Conservation (phyloP, 2,329 filamentous ascomycete species). For the Neofusicoccum parvum region DNA sequence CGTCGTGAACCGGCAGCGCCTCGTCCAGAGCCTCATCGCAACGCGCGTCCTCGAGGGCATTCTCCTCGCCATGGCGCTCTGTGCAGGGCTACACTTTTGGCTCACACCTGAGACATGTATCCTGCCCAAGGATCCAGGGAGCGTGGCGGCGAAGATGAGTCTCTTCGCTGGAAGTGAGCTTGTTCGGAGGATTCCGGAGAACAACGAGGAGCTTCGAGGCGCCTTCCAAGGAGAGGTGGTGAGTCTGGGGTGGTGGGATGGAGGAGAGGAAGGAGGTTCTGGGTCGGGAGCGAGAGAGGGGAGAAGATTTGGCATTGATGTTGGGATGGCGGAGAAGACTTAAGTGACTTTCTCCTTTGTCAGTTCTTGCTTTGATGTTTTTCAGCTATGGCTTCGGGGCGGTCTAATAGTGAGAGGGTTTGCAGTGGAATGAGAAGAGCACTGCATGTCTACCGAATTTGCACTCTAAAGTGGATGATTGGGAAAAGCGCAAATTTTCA, state of each 20-base stretch:
- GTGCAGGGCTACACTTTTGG: not conserved
- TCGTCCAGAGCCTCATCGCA: too few species aligned
- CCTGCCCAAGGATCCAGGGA: not conserved
- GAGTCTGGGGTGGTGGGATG: not conserved
- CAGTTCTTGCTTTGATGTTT: too few species aligned
- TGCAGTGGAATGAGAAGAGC: too few species aligned
- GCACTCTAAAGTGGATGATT: too few species aligned
- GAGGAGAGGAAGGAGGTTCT: not conserved
- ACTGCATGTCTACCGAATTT: too few species aligned
- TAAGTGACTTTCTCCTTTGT: too few species aligned
- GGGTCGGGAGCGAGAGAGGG: too few species aligned
- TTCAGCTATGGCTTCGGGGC: too few species aligned
- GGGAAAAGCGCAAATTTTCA: too few species aligned
- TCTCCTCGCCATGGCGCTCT: not conserved
- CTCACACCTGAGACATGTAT: not conserved
- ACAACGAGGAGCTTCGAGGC: not conserved
- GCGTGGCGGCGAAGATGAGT: not conserved
- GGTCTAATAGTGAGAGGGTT: too few species aligned
- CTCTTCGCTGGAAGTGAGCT: not conserved
- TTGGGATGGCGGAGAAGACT: slow-evolving; percentile 25
- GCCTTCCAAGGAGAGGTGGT: not conserved
- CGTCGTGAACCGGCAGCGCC: too few species aligned
- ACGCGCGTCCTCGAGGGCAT: too few species aligned
- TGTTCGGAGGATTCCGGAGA: not conserved
- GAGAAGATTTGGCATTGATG: not conserved